Percentiles rank a stretch among this genome's conserved stretches.
Conservation (phyloP, 371 early-diverging fungal genomes). For the Mortierella sp. region DNA sequence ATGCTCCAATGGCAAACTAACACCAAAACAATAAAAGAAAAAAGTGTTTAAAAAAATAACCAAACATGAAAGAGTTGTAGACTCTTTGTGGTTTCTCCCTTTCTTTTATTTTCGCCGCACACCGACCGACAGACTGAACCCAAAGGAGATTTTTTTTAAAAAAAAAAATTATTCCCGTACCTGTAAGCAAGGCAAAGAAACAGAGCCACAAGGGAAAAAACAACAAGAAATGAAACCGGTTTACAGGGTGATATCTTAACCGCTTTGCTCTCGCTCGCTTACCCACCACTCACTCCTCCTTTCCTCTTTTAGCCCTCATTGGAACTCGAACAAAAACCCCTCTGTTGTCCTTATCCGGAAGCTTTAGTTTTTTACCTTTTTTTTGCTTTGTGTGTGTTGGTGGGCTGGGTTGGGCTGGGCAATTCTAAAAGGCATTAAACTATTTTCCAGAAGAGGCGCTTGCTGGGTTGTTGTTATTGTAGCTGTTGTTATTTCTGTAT, state of each 20-base stretch:
- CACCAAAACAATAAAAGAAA: background rate
- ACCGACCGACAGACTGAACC: too few relatives aligned
- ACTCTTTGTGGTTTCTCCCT: background rate
- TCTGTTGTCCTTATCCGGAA: conserved; percentile 8
- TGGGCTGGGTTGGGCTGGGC: background rate
- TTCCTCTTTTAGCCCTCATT: conserved; percentile 6
- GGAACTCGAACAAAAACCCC: background rate
- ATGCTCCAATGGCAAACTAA: background rate
- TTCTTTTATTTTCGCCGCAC: background rate
- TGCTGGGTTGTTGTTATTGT: background rate
- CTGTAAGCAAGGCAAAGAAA: background rate
- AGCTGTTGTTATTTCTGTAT: background rate
- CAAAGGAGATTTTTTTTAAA: background rate
- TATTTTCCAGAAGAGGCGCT: background rate
- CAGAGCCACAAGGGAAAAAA: background rate
- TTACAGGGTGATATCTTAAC: background rate
- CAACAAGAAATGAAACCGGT: conserved; percentile 3
- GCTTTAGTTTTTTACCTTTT: too few relatives aligned
- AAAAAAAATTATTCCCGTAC: too few relatives aligned
- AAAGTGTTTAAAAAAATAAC: background rate
- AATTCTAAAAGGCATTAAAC: conserved; percentile 16
- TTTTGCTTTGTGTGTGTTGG: background rate
- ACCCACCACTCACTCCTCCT: background rate
- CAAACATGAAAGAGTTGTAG: background rate
- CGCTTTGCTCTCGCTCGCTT: background rate